Evolutionary conservation across 495 filamentous ascomycete species (phyloP), one percentile per base, ranked within the genome.

Genomic region (Talaromyces thailandensis): DNA sequence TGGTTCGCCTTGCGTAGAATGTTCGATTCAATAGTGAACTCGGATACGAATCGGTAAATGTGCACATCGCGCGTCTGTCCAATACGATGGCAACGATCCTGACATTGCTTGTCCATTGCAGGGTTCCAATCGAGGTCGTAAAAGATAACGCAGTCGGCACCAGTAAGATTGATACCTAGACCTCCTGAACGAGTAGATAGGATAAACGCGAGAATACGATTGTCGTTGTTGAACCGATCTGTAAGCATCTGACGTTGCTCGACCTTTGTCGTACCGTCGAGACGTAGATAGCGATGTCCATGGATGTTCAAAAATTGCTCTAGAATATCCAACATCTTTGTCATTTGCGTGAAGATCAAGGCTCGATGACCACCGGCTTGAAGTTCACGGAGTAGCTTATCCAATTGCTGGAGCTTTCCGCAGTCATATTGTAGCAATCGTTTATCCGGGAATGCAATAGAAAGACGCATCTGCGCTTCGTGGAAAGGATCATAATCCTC

Each of bases 121-220:
- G 95, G 95, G 66, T 99, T 99, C 95, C 95, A 99, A 75, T 99
- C 95, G 50, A 96, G 84, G 71, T 99, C 95, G 75, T 99, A 99
- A 76, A 99, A 99, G 68, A 99, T 98, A 68, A 99, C 95, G 0
- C 94, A 96, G 72, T 97, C 94, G 25, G 95, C 95, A 32, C 94
- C 95, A 0, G 94, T 98, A 16, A 99, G 78, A 52, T 66, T 66
- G 75, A 96, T 96, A 57, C 95, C 95, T 1, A 99, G 78, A 56
- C 95, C 95, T 61, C 95, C 95, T 1, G 95, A 96, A 52, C 95
- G 86, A 62, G 90, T 95, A 2, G 92, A 96, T 12, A 98, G 83
- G 70, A 99, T 99, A 76, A 98, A 96, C 60, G 87, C 91, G 9
- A 93, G 83, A 66, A 99, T 98, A 51, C 91, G 88, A 29, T 85